Conservation (phyloP, 768 basidiomycete species). For the Pisolithus sp. region DNA sequence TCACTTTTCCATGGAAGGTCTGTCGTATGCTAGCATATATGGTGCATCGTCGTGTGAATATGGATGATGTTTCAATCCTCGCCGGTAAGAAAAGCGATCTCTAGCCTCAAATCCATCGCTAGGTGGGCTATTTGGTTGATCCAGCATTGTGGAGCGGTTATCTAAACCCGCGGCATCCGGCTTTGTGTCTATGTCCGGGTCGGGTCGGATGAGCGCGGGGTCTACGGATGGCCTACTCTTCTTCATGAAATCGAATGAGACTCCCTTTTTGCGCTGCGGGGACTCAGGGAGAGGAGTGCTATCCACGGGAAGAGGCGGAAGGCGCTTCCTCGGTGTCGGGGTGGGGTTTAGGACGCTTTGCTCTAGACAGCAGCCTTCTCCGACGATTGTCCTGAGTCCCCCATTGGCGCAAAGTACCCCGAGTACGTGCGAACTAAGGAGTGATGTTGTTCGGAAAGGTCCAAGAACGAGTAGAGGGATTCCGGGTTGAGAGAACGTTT, state of each 20-base stretch:
- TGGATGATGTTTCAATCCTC: conserved; percentile 48
- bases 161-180: neutral
- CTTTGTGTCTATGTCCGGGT: conserved; percentile 2
- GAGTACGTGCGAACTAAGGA: conserved; percentile 25
- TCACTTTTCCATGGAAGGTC: conserved; percentile 52
- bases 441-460: conserved; percentile 8
- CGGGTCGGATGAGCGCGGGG: neutral
- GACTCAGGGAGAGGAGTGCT: conserved; percentile 2
- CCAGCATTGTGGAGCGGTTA: neutral
- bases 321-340: conserved; percentile 7
- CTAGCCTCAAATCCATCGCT: conserved; percentile 17
- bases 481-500: conserved; percentile 16
- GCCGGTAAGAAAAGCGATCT: conserved; percentile 19
- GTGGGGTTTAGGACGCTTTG: conserved; percentile 4
- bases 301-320: conserved; percentile 7
- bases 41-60: conserved; percentile 41
- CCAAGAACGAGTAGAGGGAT: neutral
- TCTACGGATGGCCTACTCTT: conserved; percentile 17
- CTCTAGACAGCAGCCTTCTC: conserved; percentile 1
- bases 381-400: conserved; percentile 11
- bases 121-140: conserved; percentile 6
- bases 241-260: conserved; percentile 12
- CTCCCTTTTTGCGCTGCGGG: conserved; percentile 20
- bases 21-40: conserved; percentile 65
- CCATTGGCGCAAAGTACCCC: conserved; percentile 24